Evolutionary conservation across 1,139 yeast species (phyloP).

Genomic region (Lodderomyces orthopsilosis): DNA sequence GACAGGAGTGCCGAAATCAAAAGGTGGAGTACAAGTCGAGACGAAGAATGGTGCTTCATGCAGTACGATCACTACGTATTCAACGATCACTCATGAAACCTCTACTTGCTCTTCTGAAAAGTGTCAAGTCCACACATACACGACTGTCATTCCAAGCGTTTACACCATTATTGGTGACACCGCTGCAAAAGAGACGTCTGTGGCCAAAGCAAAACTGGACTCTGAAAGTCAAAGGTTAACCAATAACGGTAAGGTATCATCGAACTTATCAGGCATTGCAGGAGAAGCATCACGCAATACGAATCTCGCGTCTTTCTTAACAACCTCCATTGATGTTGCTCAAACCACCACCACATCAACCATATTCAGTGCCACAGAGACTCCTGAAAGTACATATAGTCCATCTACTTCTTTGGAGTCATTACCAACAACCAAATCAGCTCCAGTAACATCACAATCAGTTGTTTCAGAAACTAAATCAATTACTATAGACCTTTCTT

Average conservation of each 20-base stretch:
- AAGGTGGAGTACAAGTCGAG: constrained; percentile 2
- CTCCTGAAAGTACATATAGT: constrained; percentile 20
- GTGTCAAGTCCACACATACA: constrained; percentile 13
- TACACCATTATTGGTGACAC: constrained; percentile 8
- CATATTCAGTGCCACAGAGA: constrained; percentile 24
- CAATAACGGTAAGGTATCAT: too few relatives aligned
- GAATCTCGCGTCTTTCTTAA: constrained; percentile 4
- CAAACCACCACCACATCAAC: constrained; percentile 25
- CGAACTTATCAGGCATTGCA: not conserved
- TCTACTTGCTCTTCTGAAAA: constrained; percentile 14
- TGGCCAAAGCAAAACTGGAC: too few relatives aligned
- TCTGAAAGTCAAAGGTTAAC: too few relatives aligned
- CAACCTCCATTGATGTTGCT: constrained; percentile 15
- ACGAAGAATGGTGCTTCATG: constrained; percentile 12
- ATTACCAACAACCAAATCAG: constrained; percentile 20
- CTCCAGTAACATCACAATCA: constrained; percentile 29
- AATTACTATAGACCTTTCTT: constrained; percentile 13
- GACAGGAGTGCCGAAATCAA: constrained; percentile 3
- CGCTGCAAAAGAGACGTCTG: not conserved
- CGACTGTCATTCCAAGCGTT: constrained; percentile 14
- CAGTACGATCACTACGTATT: constrained; percentile 4
- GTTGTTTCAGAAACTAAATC: constrained; percentile 16
- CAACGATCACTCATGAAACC: constrained; percentile 12
- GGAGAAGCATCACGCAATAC: not conserved
- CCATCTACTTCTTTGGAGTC: constrained; percentile 19